A percentile compares a stretch with the other conserved stretches of the same genome.
Conservation (phyloP, 495 filamentous ascomycete species). For the Polyplosphaeria fusca region DNA sequence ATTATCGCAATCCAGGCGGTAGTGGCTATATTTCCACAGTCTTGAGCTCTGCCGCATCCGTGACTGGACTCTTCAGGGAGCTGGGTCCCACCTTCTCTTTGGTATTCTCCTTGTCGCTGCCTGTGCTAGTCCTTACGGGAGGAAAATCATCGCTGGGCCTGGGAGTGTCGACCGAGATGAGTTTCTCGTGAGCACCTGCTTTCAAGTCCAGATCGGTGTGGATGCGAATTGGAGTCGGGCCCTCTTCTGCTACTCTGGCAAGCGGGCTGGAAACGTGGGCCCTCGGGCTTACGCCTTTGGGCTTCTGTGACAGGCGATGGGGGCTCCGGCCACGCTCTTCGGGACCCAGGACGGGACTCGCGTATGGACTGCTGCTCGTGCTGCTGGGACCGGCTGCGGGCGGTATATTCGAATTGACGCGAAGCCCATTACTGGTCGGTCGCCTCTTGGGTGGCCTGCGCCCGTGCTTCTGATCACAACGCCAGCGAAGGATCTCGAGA, state of each 20-base stretch:
- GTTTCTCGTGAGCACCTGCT: slow-evolving; percentile 33
- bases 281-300: slow-evolving; percentile 39
- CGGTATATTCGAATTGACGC: slow-evolving; percentile 41
- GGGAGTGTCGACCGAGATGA: slow-evolving; percentile 41
- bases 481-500: slow-evolving; percentile 89
- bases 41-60: slow-evolving; percentile 31
- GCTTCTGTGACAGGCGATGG: slow-evolving; percentile 35
- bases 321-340: slow-evolving; percentile 43
- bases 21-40: slow-evolving; percentile 34
- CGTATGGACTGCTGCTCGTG: slow-evolving; percentile 37
- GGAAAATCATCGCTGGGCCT: slow-evolving; percentile 33
- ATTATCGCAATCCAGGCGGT: not conserved
- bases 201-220: slow-evolving; percentile 27
- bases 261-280: slow-evolving; percentile 41
- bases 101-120: slow-evolving; percentile 36
- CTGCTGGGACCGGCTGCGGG: slow-evolving; percentile 21
- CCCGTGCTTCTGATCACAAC: slow-evolving; percentile 91
- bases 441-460: slow-evolving; percentile 44
- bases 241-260: slow-evolving; percentile 43
- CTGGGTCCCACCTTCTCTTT: slow-evolving; percentile 6
- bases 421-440: slow-evolving; percentile 18
- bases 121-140: slow-evolving; percentile 11
- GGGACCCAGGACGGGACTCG: slow-evolving; percentile 33
- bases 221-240: slow-evolving; percentile 32
- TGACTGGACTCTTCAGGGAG: slow-evolving; percentile 17